Conservation (phyloP, 2,329 filamentous ascomycete genomes). For the Daldinia eschscholtzii region DNA sequence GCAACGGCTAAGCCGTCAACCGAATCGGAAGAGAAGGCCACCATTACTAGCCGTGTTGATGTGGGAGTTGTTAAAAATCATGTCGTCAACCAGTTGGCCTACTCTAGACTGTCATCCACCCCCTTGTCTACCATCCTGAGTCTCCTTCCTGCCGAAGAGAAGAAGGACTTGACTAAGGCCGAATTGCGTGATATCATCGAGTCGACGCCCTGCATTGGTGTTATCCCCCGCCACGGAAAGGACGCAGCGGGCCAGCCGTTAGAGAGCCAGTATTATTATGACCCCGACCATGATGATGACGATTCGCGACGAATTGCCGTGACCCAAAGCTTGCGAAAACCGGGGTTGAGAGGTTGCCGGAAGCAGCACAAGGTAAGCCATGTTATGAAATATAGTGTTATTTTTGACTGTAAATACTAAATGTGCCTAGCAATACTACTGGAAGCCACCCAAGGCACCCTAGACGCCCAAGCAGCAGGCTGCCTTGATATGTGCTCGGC, state of each 20-base stretch:
- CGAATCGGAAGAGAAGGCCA: slow-evolving; percentile 49
- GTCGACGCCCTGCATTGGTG: slow-evolving; percentile 81
- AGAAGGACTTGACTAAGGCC: slow-evolving; percentile 68
- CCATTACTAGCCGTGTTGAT: slow-evolving; percentile 52
- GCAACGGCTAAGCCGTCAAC: slow-evolving; percentile 45
- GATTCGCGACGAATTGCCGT: slow-evolving; percentile 83
- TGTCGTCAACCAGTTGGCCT: slow-evolving; percentile 94
- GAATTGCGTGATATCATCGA: slow-evolving; percentile 80
- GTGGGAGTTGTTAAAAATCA: slow-evolving; percentile 78
- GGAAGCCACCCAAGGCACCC: slow-evolving; percentile 73
- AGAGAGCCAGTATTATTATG: slow-evolving; percentile 97
- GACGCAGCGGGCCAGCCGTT: slow-evolving; percentile 93
- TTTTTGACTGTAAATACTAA: slow-evolving; percentile 32
- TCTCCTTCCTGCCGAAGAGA: slow-evolving; percentile 80
- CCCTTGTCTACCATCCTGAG: slow-evolving; percentile 90
- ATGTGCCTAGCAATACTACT: slow-evolving; percentile 72
- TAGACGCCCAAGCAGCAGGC: slow-evolving; percentile 51
- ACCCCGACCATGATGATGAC: slow-evolving; percentile 88
- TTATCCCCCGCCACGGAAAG: slow-evolving; percentile 91
- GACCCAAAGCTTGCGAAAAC: slow-evolving; percentile 87
- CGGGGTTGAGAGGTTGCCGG: slow-evolving; percentile 87
- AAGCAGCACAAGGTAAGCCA: slow-evolving; percentile 97
- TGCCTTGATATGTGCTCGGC: slow-evolving; percentile 10
- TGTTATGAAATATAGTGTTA: slow-evolving; percentile 27
- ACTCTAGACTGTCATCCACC: slow-evolving; percentile 90